Percentiles rank a stretch among this genome's conserved stretches.
phyloP scores from a whole-genome alignment of 495 filamentous ascomycete species.

The Xeromyces bisporus region DNA sequence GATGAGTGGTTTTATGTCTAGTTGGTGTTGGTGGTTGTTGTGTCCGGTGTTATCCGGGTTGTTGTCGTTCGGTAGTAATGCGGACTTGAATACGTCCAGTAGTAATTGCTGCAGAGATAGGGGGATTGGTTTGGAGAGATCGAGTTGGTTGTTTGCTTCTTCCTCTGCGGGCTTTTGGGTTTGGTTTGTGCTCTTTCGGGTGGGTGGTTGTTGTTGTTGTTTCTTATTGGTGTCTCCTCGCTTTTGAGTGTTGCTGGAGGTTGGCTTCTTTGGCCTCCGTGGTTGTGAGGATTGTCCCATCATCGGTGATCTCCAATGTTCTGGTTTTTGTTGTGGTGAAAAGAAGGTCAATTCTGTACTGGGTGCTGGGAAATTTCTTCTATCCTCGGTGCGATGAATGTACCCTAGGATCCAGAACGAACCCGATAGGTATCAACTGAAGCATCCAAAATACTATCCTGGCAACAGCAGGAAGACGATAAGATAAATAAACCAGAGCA shows the following conservation, averaged over 20 bases:
- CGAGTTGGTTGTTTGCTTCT: constrained; percentile 7
- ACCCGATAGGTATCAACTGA: no score
- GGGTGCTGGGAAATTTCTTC: no score
- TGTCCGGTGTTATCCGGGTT: constrained; percentile 3
- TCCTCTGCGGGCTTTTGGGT: constrained; percentile 1
- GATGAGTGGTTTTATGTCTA: constrained; percentile 36
- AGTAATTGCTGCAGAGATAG: constrained; percentile 50
- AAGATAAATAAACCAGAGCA: no score
- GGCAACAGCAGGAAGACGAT: no score
- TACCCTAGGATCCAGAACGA: no score
- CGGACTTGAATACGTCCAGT: constrained; percentile 56
- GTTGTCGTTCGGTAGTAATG: constrained; percentile 27
- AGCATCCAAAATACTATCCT: no score
- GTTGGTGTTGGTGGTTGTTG: constrained; percentile 4
- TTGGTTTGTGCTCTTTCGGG: constrained; percentile 1
- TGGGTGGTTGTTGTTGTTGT: constrained; percentile 4
- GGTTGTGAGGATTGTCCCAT: background rate
- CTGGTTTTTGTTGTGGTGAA: no score
- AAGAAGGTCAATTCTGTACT: no score
- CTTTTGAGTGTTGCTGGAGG: background rate
- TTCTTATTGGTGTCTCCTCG: constrained; percentile 1
- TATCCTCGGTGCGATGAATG: no score
- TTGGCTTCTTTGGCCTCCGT: background rate
- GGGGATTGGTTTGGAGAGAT: constrained; percentile 21
- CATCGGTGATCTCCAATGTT: no score